Base-by-base conservation (phyloP, 192 early-diverging fungal genomes). In the Linnemannia hyalina region DNA sequence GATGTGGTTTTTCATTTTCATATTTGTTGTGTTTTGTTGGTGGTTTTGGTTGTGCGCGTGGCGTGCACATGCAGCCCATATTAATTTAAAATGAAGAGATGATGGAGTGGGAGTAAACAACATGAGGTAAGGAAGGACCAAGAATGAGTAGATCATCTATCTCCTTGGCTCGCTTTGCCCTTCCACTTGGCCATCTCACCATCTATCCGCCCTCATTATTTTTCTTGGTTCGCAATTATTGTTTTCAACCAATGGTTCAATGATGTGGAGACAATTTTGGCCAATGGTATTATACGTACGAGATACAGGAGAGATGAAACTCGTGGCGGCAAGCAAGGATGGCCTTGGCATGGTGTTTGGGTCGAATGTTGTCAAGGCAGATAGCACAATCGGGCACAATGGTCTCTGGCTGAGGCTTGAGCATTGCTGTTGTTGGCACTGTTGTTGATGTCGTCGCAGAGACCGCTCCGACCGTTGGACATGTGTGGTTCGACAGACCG, bases 271-370 rank as follows among this genome's bases (percentile, higher is more conserved):
- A 22, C 41, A 68, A 44, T 29, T 52, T 52, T 52, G 29, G 7
- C 9, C 65, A 52, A 16, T 29, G 29, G 20, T 49, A 46, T 32
- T 54, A 29, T 5, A 86, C 84, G 77, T 81, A 86, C 84, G 84
- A 86, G 72, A 86, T 86, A 70, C 84, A 86, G 29, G 84, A 86
- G 44, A 86, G 79, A 78, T 86, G 84, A 70, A 86, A 86, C 46
- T 86, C 79, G 60, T 86, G 84, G 55, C 76, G 79, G 54, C 84
- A 86, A 26, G 84, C 84, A 36, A 86, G 65, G 41, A 73, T 86
- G 8, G 84, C 84, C 49, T 86, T 86, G 70, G 84, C 84, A 75
- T 86, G 84, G 18, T 81, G 47, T 46, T 70, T 76, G 6, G 84
- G 84, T 22, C 57, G 78, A 15, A 86, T 81, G n/a, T 65, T 80